A percentile compares a stretch with the other conserved stretches of the same genome.
Evolutionary conservation across 2,329 filamentous ascomycete genomes (phyloP).

Genomic region (Scedosporium apiospermum): DNA sequence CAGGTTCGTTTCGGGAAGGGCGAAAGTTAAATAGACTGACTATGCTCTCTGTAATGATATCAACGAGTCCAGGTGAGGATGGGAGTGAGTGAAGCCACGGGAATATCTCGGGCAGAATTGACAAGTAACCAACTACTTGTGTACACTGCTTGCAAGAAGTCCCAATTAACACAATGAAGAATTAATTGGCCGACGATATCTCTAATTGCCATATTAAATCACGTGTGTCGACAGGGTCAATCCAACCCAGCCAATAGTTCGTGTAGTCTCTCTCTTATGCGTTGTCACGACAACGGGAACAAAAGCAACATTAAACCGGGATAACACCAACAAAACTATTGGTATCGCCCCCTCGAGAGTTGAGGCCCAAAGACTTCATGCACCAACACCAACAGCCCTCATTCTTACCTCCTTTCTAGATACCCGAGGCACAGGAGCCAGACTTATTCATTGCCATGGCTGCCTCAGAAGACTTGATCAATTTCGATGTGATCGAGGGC

Average conservation of each 20-base stretch:
- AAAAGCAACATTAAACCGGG: neutral
- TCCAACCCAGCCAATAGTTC: neutral
- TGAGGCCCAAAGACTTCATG: neutral
- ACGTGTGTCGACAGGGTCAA: too few species aligned
- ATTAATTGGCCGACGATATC: too few species aligned
- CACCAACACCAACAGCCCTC: neutral
- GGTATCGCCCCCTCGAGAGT: neutral
- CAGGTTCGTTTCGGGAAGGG: too few species aligned
- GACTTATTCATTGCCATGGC: constrained; percentile 30
- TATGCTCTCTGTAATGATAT: too few species aligned
- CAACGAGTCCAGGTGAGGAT: too few species aligned
- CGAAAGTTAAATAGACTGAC: too few species aligned
- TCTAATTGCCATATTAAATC: too few species aligned
- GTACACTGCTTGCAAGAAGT: too few species aligned
- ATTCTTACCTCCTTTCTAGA: neutral
- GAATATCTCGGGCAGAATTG: too few species aligned
- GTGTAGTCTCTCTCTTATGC: neutral
- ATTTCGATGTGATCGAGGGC: constrained; percentile 88
- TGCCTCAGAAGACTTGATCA: constrained; percentile 43
- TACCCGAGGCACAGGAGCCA: constrained; percentile 3
- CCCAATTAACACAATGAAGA: too few species aligned
- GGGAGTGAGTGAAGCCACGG: too few species aligned
- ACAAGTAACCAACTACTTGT: too few species aligned
- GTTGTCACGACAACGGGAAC: neutral
- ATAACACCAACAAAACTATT: constrained; percentile 1